phyloP scores from a whole-genome alignment of 2,329 filamentous ascomycete genomes.

The Xylariales sp. region DNA sequence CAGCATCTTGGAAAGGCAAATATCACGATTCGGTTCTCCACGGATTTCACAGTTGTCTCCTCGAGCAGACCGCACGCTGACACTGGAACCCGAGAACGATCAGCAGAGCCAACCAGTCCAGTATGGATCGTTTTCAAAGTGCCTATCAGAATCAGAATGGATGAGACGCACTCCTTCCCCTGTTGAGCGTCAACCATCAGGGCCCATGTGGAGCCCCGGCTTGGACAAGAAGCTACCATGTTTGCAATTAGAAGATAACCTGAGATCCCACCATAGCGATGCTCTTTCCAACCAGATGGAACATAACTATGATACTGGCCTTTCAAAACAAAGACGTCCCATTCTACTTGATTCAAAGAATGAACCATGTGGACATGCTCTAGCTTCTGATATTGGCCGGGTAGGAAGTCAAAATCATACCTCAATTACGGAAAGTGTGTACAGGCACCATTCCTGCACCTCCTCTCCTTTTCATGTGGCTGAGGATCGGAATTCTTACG shows the following conservation, averaged over 20 bases:
- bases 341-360: no score
- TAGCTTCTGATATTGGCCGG: no score
- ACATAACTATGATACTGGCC: no score
- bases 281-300: no score
- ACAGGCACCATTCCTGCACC: constrained; percentile 6
- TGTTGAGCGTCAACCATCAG: constrained; percentile 7
- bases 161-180: constrained; percentile 23
- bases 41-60: constrained; percentile 13
- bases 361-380: no score
- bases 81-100: no score
- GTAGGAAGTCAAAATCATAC: no score
- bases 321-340: no score
- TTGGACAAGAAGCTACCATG: constrained; percentile 10
- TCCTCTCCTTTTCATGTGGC: constrained; percentile 1
- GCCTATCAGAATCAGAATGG: constrained; percentile 24
- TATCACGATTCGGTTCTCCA: constrained; percentile 21
- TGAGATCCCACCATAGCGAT: constrained; percentile 5
- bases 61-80: no score
- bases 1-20: constrained; percentile 23
- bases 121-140: no score
- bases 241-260: not conserved
- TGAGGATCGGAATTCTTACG: not conserved
- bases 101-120: no score
- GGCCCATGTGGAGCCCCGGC: constrained; percentile 16
- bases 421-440: not conserved